phyloP scores from a whole-genome alignment of 495 filamentous ascomycete species.

The Trichocladium antarcticum region DNA sequence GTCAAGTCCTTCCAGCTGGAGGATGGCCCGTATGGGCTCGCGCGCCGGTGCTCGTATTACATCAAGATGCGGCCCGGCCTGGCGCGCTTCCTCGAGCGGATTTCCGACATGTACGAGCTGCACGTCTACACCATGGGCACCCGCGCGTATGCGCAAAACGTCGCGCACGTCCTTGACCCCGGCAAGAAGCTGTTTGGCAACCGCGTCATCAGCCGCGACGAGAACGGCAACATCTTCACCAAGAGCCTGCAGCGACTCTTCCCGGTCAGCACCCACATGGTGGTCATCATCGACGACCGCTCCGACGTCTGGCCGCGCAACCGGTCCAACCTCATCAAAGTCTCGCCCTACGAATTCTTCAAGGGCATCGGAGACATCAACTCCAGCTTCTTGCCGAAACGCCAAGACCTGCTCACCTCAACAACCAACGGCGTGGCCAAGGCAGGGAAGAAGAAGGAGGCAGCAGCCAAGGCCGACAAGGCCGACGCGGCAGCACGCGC shows the following conservation, averaged over 20 bases:
- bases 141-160: conserved; percentile 80
- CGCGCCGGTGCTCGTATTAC: conserved; percentile 80
- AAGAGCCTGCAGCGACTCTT: conserved; percentile 90
- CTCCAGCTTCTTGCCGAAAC: conserved; percentile 88
- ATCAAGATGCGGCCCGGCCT: conserved; percentile 96
- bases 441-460: conserved; percentile 13
- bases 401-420: conserved; percentile 54
- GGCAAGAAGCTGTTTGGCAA: conserved; percentile 83
- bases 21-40: conserved; percentile 55
- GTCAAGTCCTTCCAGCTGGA: conserved; percentile 82
- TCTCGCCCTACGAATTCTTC: conserved; percentile 92
- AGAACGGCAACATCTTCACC: conserved; percentile 81
- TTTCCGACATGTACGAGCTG: conserved; percentile 78
- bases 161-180: conserved; percentile 89
- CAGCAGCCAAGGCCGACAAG: conserved; percentile 10
- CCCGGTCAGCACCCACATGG: conserved; percentile 97
- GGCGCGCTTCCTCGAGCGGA: conserved; percentile 64
- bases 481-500: conserved; percentile 50
- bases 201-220: conserved; percentile 87
- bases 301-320: conserved; percentile 97
- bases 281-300: conserved; percentile 95
- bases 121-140: conserved; percentile 99
- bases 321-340: conserved; percentile 87
- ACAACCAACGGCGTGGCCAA: conserved; percentile 11
- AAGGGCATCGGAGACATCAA: conserved; percentile 98